These are phyloP conservation scores for Globisporangium camurandrum DNA, from an alignment of 352 stramenopile species.

Conservation along the genomic window DNA sequence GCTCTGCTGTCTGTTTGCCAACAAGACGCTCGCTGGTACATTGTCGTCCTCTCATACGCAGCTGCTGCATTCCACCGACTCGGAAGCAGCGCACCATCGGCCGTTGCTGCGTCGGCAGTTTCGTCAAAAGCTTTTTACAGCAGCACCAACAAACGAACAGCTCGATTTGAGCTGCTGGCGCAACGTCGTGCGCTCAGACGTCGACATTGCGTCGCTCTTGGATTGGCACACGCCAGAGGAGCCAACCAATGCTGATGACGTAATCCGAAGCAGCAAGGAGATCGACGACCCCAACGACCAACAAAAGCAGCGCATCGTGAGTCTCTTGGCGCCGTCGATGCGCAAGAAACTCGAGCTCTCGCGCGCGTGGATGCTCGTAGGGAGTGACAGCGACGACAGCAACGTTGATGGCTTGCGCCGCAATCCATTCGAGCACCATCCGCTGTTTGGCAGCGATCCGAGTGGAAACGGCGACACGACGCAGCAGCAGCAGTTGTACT, in stretches of 20 bases:
- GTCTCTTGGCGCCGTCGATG: slow-evolving; percentile 41
- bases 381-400: no score
- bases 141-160: neutral
- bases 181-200: slow-evolving; percentile 22
- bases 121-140: slow-evolving; percentile 22
- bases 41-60: slow-evolving; percentile 4
- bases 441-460: slow-evolving; percentile 3
- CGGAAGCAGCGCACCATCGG: no score
- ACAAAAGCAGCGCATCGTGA: slow-evolving; percentile 9
- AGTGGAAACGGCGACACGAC: neutral
- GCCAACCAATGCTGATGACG: neutral
- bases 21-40: slow-evolving; percentile 20
- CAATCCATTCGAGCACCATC: slow-evolving; percentile 29
- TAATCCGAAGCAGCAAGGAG: neutral
- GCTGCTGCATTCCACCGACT: slow-evolving; percentile 22
- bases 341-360: slow-evolving; percentile 39
- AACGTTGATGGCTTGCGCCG: slow-evolving; percentile 14
- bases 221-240: slow-evolving; percentile 16
- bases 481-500: slow-evolving; percentile 24
- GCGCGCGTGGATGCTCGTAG: slow-evolving; percentile 17
- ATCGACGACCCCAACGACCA: neutral
- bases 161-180: slow-evolving; percentile 32
- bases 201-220: slow-evolving; percentile 29
- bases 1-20: slow-evolving; percentile 38
- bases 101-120: slow-evolving; percentile 44